A percentile compares a stretch with the other conserved stretches of the same genome.
Conservation (phyloP, 83 land plant genomes). For the Picea mariana region DNA sequence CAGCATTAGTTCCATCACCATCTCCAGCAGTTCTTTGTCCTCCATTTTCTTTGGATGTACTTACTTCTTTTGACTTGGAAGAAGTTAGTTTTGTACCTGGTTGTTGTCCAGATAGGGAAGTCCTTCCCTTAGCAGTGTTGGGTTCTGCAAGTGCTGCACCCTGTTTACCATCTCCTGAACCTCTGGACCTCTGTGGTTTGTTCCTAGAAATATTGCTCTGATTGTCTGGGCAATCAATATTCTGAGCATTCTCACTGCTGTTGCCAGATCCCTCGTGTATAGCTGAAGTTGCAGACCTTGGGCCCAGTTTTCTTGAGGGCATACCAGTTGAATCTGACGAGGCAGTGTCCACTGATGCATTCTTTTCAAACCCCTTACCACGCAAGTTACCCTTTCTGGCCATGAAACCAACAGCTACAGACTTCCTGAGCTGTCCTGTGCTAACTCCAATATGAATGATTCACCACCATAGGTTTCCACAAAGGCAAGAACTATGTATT, state of each 20-base stretch:
- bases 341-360: neutral
- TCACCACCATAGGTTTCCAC: neutral
- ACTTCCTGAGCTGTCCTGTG: neutral
- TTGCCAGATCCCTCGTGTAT: neutral
- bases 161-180: slow-evolving; percentile 12
- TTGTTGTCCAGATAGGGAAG: neutral
- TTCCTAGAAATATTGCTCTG: neutral
- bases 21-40: neutral
- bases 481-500: neutral
- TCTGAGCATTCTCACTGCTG: neutral
- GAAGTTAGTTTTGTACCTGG: neutral
- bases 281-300: neutral
- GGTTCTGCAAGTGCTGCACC: neutral
- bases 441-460: neutral
- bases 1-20: neutral
- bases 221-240: neutral
- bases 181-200: neutral
- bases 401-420: slow-evolving; percentile 8
- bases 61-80: slow-evolving; percentile 4
- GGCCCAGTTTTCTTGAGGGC: neutral
- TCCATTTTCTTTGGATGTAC: neutral
- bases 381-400: slow-evolving; percentile 7
- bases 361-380: slow-evolving; percentile 12
- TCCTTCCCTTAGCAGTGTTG: neutral
- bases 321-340: slow-evolving; percentile 5